Percentiles rank a stretch among this genome's conserved stretches.
Conservation (phyloP, 306 rosid species). For the Rosa rugosa region DNA sequence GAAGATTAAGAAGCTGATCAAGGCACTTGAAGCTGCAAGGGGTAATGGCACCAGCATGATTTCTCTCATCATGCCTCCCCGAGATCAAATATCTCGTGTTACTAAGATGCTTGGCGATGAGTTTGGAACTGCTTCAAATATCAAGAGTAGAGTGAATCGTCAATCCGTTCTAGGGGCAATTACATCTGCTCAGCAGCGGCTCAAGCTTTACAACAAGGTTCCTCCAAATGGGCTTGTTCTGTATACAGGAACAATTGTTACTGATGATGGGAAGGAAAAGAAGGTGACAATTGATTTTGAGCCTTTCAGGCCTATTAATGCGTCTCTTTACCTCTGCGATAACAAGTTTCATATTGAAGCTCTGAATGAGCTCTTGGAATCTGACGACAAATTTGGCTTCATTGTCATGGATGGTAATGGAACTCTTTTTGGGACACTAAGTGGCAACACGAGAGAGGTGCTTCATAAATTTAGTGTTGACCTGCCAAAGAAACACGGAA, state of each 20-base stretch:
- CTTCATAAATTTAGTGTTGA: slow-evolving; percentile 86
- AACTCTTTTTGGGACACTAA: slow-evolving; percentile 81
- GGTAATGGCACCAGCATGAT: slow-evolving; percentile 97
- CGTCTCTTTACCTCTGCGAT: slow-evolving; percentile 85
- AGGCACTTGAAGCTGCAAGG: slow-evolving; percentile 82
- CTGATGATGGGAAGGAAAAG: slow-evolving; percentile 92
- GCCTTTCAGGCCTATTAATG: slow-evolving; percentile 86
- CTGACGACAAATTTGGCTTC: slow-evolving; percentile 91
- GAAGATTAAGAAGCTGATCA: slow-evolving; percentile 90
- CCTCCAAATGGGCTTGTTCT: slow-evolving; percentile 90
- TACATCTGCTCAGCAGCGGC: slow-evolving; percentile 85
- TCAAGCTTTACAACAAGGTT: slow-evolving; percentile 83
- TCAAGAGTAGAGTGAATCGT: slow-evolving; percentile 85
- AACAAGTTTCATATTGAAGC: slow-evolving; percentile 93
- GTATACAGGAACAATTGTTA: slow-evolving; percentile 80
- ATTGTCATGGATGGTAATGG: slow-evolving; percentile 94
- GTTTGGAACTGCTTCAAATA: slow-evolving; percentile 92
- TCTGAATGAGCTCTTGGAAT: slow-evolving; percentile 76
- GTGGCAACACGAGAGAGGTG: slow-evolving; percentile 88
- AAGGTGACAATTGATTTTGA: slow-evolving; percentile 92
- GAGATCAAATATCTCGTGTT: slow-evolving; percentile 86
- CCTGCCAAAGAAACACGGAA: slow-evolving; percentile 83
- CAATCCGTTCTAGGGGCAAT: slow-evolving; percentile 88
- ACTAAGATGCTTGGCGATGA: slow-evolving; percentile 96
- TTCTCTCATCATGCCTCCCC: slow-evolving; percentile 90